Evolutionary conservation across 2,329 filamentous ascomycete genomes (phyloP).

Genomic region (Didymella glomerata): DNA sequence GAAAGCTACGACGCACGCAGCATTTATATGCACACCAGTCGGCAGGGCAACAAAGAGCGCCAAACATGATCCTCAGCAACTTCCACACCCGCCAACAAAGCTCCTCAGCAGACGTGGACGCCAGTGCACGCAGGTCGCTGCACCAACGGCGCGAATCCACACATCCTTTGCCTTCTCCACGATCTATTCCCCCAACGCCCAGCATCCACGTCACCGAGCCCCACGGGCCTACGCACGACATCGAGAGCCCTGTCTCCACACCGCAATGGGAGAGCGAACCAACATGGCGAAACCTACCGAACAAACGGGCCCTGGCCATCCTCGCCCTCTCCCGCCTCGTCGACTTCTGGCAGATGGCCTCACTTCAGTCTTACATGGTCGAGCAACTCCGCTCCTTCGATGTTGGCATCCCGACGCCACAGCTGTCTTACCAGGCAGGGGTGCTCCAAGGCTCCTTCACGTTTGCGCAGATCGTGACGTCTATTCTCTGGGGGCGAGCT

Average conservation of each 20-base stretch:
- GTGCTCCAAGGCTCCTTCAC: conserved; percentile 55
- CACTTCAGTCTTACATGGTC: conserved; percentile 56
- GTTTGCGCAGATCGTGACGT: conserved; percentile 54
- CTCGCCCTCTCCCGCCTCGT: conserved; percentile 51
- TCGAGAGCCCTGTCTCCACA: conserved; percentile 3
- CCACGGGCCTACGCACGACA: conserved; percentile 4
- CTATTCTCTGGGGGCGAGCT: conserved; percentile 53
- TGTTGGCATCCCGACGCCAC: conserved; percentile 56
- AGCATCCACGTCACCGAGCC: conserved; percentile 10
- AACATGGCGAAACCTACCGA: conserved; percentile 54
- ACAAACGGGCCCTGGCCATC: conserved; percentile 53
- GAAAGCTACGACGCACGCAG: neutral
- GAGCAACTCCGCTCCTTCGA: conserved; percentile 55
- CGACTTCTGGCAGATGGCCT: conserved; percentile 57
- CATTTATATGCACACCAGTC: neutral
- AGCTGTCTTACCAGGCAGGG: conserved; percentile 55
- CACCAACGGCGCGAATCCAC: conserved; percentile 16
- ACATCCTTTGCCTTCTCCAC: conserved; percentile 7
- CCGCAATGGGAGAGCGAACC: conserved; percentile 24
- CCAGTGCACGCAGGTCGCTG: conserved; percentile 19
- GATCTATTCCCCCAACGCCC: conserved; percentile 6
- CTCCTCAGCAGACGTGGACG: conserved; percentile 8
- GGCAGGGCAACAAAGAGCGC: neutral
- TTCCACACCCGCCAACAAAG: conserved; percentile 12
- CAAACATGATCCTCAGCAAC: conserved; percentile 11